Evolutionary conservation across 768 basidiomycete species (phyloP), one percentile per base, ranked within the genome.

Genomic region (Stropharia rugosoannulata): DNA sequence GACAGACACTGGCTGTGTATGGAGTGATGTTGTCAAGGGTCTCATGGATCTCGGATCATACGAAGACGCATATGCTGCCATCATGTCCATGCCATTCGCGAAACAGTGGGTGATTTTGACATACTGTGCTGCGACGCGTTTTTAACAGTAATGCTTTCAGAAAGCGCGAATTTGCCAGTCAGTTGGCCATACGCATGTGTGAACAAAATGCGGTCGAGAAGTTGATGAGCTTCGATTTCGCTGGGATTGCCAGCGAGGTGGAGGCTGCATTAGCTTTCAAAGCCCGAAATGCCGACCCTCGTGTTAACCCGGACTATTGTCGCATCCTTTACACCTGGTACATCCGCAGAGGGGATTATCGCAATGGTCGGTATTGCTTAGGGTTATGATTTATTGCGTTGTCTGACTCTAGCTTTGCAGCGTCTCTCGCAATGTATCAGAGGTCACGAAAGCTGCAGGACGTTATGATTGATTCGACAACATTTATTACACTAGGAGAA

Each of bases 251-350:
- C 41, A 85, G 87, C 50, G 93, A 96, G 66, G 90, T 98, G 16
- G 95, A 97, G 74, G 85, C 83, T 41, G 85, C 89, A 13, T 76
- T 99, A 40, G 82, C 89, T 16, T 98, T 95, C 77, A 96, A 98
- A 69, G 91, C 94, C 6, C 84, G 95, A 57, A 96, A 98, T 68
- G 87, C 88, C 15, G 93, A 99, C 73, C 94, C 96, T 47, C 83
- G 91, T 42, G 73, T 86, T 38, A 82, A 80, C 37, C 95, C 95
- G 0, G 87, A 85, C 66, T 98, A 96, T 75, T 87, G 93, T 36
- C 83, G 85, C 64, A 92, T 98, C 51, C 73, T 98, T n/a, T 96
- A 97, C 71, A 87, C 93, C 45, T 98, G 94, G 94, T 89, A 94
- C 68, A 82, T 89, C 62, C 80, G 82, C 54, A 80, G 91, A 68